Percentiles rank a stretch among this genome's conserved stretches.
phyloP scores from a whole-genome alignment of 805 yeast species.

The Starmerella davenportii region DNA sequence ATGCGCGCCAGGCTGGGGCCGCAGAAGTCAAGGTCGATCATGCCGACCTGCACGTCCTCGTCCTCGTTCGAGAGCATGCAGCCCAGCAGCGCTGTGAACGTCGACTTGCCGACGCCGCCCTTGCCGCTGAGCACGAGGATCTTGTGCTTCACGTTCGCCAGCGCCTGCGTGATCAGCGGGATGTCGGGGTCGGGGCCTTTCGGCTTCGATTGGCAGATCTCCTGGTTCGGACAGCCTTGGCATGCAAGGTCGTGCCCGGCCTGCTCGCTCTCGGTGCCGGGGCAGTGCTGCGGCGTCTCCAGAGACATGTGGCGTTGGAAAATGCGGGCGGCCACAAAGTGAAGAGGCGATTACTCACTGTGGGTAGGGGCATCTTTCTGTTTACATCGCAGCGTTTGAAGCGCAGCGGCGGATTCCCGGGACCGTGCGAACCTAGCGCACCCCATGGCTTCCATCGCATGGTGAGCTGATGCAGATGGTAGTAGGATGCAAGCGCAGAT shows the following conservation, averaged over 20 bases:
- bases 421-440: neutral
- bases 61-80: constrained; percentile 70
- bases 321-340: too few relatives aligned
- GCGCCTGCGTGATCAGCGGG: constrained; percentile 49
- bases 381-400: neutral
- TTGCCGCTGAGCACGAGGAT: constrained; percentile 52
- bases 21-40: constrained; percentile 93
- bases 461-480: too few relatives aligned
- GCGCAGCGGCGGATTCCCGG: neutral
- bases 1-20: constrained; percentile 93
- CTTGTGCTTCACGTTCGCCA: constrained; percentile 55
- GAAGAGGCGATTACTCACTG: neutral
- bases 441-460: too few relatives aligned
- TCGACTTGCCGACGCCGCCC: constrained; percentile 86
- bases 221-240: constrained; percentile 83
- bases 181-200: constrained; percentile 94
- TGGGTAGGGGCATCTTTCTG: neutral
- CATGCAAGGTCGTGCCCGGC: constrained; percentile 96
- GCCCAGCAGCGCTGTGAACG: constrained; percentile 86
- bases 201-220: constrained; percentile 60
- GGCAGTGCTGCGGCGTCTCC: constrained; percentile 75
- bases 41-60: constrained; percentile 71
- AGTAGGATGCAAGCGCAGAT: too few relatives aligned
- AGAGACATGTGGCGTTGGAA: too few relatives aligned
- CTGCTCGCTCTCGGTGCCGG: constrained; percentile 85